These are phyloP conservation scores for Paspalum notatum DNA, from an alignment of 176 grass and related monocot species.

Conservation along the genomic window DNA sequence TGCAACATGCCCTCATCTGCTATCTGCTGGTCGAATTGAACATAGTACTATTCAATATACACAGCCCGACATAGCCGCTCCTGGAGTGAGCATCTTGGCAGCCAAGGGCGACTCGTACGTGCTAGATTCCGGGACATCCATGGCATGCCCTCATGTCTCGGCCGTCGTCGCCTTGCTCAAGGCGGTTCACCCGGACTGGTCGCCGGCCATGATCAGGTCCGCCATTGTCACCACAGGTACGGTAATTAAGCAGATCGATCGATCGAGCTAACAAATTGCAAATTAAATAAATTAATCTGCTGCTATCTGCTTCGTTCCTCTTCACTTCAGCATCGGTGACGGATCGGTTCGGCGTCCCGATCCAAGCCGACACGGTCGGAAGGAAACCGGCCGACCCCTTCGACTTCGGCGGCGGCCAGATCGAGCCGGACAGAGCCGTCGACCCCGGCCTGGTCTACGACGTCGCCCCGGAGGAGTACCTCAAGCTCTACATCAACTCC, in stretches of 20 bases:
- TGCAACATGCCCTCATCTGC: no score
- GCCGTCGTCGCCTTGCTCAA: conserved; percentile 39
- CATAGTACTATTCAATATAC: no score
- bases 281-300: no score
- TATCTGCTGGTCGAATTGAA: no score
- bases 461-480: not conserved
- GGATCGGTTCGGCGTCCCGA: conserved; percentile 18
- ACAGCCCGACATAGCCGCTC: conserved; percentile 54
- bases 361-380: conserved; percentile 23
- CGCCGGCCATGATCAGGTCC: conserved; percentile 48
- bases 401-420: conserved; percentile 19
- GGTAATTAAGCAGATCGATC: no score
- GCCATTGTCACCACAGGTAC: conserved; percentile 41
- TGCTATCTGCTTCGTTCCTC: no score
- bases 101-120: not conserved
- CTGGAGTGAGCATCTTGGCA: conserved; percentile 34
- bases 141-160: conserved; percentile 49
- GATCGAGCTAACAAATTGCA: no score
- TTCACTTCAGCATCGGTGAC: conserved; percentile 17
- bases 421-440: not conserved
- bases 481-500: no score
- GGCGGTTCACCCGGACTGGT: conserved; percentile 43
- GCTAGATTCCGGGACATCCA: conserved; percentile 40
- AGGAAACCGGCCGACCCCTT: conserved; percentile 36
- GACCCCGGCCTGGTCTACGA: conserved; percentile 39